Base-by-base conservation (phyloP, 164 flowering plant genomes). In the Vitis rotundifolia region DNA sequence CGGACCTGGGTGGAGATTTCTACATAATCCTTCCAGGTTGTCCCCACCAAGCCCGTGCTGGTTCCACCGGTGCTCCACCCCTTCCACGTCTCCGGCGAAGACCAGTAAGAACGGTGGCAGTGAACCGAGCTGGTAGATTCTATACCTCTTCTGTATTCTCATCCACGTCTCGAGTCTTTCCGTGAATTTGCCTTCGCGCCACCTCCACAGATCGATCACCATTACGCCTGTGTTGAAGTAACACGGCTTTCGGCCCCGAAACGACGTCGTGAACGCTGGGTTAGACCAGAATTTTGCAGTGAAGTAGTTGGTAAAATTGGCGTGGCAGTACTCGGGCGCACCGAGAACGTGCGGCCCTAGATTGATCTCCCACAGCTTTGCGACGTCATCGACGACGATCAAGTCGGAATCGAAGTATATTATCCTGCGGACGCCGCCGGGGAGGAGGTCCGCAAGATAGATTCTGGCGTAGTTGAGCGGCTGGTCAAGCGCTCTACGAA, bases 191-290 rank as follows among this genome's bases (percentile, higher is more conserved):
- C 89, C 87, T 12, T 68, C 68, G 29, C 92, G 74, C 97, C 97
- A 91, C 58, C 72, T 82, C 72, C 49, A 18, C 63, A 91, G 63
- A 66, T 91, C 94, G 8, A 91, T 85, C 71, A 91, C 97, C 97
- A 91, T 91, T 63, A 90, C 96, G 2, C 96, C 96, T 6, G 96
- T 90, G 79, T 90, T 90, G 79, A 89, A 90, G 53, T 91, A 91
- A 65, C 97, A 91, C 0, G 97, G 84, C 1, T 49, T 63, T 0
- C 81, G 67, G 16, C 73, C 79, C 14, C 31, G 56, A 50, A 87
- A 71, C 1, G 82, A 28, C 54, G 60, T 47, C n/a, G 80, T 61
- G 22, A 79, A 75, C 1, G 47, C 26, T 5, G 84, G 86, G 68
- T 71, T 73, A 3, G 84, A 63, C 97, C 97, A 89, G 83, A 89